A percentile compares a stretch with the other conserved stretches of the same genome.
Conservation (phyloP, 2,329 filamentous ascomycete genomes). For the Cercospora sp. region DNA sequence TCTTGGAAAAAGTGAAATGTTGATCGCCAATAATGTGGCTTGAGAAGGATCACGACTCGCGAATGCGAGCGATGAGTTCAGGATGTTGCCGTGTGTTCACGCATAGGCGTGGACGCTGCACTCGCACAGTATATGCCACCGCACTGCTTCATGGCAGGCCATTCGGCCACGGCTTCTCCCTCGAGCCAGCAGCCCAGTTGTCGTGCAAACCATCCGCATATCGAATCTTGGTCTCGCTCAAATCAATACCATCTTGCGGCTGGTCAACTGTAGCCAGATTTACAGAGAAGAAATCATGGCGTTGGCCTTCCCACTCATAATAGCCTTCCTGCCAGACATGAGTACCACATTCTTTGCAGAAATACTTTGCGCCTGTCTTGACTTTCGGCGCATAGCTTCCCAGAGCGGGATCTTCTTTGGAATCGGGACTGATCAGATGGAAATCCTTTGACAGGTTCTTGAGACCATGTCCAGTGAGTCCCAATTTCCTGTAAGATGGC, state of each 20-base stretch:
- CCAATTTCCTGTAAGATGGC: not conserved
- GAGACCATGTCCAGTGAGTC: not conserved
- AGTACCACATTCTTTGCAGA: constrained; percentile 16
- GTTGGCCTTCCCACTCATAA: constrained; percentile 12
- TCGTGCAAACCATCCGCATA: constrained; percentile 23
- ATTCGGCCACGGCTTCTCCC: constrained; percentile 11
- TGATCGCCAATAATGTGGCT: constrained; percentile 7
- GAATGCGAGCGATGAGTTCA: not conserved
- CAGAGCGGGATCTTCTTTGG: not conserved
- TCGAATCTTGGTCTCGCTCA: constrained; percentile 18
- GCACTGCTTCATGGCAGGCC: not conserved
- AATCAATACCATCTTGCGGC: constrained; percentile 22
- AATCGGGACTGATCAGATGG: constrained; percentile 7
- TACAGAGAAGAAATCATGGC: constrained; percentile 15
- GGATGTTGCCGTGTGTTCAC: not conserved
- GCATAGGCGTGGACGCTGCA: not conserved
- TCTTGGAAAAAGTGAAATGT: constrained; percentile 13
- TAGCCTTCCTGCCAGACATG: constrained; percentile 19
- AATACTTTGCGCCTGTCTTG: constrained; percentile 9
- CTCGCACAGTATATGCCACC: not conserved
- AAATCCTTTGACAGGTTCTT: constrained; percentile 2
- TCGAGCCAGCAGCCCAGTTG: constrained; percentile 1
- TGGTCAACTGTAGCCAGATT: constrained; percentile 27
- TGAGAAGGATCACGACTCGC: not conserved
- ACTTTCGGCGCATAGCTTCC: constrained; percentile 12